A percentile compares a stretch with the other conserved stretches of the same genome.
phyloP scores from a whole-genome alignment of 495 filamentous ascomycete genomes.

The Aspergillus asperescens region DNA sequence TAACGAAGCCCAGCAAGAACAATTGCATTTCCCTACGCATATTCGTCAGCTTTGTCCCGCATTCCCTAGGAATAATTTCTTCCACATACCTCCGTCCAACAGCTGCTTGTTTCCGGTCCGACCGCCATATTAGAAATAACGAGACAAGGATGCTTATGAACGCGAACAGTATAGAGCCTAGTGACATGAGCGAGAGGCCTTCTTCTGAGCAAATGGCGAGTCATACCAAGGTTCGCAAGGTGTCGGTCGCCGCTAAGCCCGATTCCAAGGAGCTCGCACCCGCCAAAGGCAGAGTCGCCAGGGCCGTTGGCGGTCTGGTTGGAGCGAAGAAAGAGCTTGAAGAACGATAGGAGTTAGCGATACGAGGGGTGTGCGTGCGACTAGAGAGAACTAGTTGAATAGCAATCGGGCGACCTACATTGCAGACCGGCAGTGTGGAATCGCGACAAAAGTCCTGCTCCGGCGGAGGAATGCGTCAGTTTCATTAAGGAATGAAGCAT shows the following conservation, averaged over 20 bases:
- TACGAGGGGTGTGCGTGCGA: constrained; percentile 3
- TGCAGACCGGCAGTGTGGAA: constrained; percentile 92
- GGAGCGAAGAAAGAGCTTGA: constrained; percentile 47
- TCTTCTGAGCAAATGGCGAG: neutral
- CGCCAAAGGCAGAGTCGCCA: constrained; percentile 55
- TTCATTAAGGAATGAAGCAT: neutral
- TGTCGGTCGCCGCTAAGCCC: constrained; percentile 54
- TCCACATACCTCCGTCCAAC: constrained; percentile 77
- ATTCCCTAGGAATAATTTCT: neutral
- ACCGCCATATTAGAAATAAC: constrained; percentile 62
- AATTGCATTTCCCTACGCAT: constrained; percentile 84
- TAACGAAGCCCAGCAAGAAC: constrained; percentile 79
- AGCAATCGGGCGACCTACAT: constrained; percentile 57
- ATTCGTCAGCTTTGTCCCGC: constrained; percentile 1
- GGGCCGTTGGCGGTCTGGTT: constrained; percentile 46
- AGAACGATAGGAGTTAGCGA: constrained; percentile 21
- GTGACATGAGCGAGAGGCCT: constrained; percentile 5
- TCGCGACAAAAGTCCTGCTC: constrained; percentile 87
- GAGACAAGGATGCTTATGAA: constrained; percentile 68
- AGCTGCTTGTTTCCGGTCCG: constrained; percentile 90
- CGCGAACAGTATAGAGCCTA: constrained; percentile 86
- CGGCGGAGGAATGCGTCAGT: constrained; percentile 16
- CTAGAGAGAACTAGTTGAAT: neutral
- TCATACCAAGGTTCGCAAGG: constrained; percentile 80
- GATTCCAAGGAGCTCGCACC: constrained; percentile 72